Percentiles rank a stretch among this genome's conserved stretches.
Conservation (phyloP, 1,284 basidiomycete species). For the Stygiomarasmius scandens region DNA sequence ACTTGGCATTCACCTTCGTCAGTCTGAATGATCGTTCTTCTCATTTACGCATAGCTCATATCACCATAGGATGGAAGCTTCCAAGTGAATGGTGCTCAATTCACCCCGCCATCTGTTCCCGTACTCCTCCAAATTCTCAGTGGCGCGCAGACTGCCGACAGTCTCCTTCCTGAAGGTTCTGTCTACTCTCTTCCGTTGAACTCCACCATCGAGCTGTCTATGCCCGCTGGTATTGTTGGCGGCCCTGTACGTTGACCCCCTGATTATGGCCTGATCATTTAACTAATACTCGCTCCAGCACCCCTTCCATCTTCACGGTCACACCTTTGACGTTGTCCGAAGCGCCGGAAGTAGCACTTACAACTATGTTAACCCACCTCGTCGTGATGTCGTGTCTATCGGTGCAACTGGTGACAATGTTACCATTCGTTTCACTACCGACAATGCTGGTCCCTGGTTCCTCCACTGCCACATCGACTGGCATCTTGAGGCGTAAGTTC, state of each 20-base stretch:
- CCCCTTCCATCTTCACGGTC: slow-evolving; percentile 25
- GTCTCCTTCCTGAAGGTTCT: slow-evolving; percentile 23
- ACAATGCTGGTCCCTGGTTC: slow-evolving; percentile 53
- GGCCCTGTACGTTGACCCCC: slow-evolving; percentile 47
- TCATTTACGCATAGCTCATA: not conserved
- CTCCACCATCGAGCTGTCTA: slow-evolving; percentile 22
- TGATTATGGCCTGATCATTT: slow-evolving; percentile 18
- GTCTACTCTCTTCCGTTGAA: slow-evolving; percentile 23
- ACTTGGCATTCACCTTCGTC: slow-evolving; percentile 2
- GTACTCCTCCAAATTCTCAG: slow-evolving; percentile 11
- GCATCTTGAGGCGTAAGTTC: slow-evolving; percentile 41
- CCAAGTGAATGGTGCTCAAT: slow-evolving; percentile 12
- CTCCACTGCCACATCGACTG: slow-evolving; percentile 44
- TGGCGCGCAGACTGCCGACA: slow-evolving; percentile 12
- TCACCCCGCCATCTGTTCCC: slow-evolving; percentile 7
- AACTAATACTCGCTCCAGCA: not conserved
- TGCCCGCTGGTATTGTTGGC: slow-evolving; percentile 16
- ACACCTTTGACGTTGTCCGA: slow-evolving; percentile 39
- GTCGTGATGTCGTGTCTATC: slow-evolving; percentile 39
- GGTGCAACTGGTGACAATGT: slow-evolving; percentile 32
- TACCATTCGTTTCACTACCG: slow-evolving; percentile 42
- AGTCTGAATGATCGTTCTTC: not conserved
- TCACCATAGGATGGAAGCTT: slow-evolving; percentile 2
- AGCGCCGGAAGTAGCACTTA: slow-evolving; percentile 32
- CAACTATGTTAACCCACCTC: slow-evolving; percentile 38